Evolutionary conservation across 2,329 filamentous ascomycete species (phyloP), one percentile per base, ranked within the genome.

Genomic region (Colletotrichum ledebouriae): DNA sequence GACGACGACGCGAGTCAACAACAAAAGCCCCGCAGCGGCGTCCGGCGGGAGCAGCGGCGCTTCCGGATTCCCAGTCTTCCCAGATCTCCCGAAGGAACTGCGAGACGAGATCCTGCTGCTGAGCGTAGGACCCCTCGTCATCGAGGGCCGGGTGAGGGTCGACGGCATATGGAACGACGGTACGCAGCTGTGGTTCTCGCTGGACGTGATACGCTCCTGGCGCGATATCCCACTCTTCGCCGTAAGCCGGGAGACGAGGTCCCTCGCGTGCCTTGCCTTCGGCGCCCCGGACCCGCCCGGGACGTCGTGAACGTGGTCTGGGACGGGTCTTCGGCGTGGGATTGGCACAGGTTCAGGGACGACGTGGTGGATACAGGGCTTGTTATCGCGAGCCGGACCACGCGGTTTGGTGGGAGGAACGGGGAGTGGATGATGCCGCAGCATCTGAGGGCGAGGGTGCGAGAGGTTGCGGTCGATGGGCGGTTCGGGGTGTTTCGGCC

Each of bases 241-340:
- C 44, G 52, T 58, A 44, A 58, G 39, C 64, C 37, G 20, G 52
- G 64, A 42, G 9, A 58, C 20, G 11, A 50, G 39, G 12, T 15
- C 20, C 17, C 39, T 58, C 12, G 46, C 60, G 6, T 12, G 15
- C 11, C 10, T n/a, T 17, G 37, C 12, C 22, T 52, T 12, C 59
- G 46, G 53, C 20, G 33, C 13, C 11, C 59, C 59, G 39, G 37
- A 41, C 6, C 52, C 39, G 46, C 52, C 34, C 25, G 46, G 37
- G 25, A 55, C 20, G 37, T 47, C 4, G 41, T 56, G n/a, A 25
- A 33, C 29, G 7, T 49, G 29, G 11, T n/a, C n/a, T 49, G 58
- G 58, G 41, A 62, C 22, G 41, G 29, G 20, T 37, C 17, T 7
- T 53, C n/a, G 55, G 25, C 53, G 9, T 39, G 22, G 33, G 47